Conservation (phyloP, 495 filamentous ascomycete genomes). For the Lasiosphaeriaceae sp. region DNA sequence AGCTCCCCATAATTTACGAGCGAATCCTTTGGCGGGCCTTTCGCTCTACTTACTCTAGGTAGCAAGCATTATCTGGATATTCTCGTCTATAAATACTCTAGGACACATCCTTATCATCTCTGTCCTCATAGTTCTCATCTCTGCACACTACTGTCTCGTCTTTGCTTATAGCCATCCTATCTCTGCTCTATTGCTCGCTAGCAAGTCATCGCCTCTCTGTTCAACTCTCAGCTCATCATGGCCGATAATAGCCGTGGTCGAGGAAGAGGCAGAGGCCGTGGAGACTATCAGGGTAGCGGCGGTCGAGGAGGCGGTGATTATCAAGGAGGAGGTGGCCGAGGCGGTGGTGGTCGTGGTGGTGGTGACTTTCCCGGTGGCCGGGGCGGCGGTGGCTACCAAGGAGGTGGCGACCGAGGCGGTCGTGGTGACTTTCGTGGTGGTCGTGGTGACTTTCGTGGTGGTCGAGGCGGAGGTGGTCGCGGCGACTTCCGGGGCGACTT, state of each 20-base stretch:
- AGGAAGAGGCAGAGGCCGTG: constrained; percentile 11
- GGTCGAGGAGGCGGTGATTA: too few relatives aligned
- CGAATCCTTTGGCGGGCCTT: too few relatives aligned
- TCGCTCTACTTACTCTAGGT: too few relatives aligned
- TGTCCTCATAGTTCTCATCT: background rate
- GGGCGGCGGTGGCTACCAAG: too few relatives aligned
- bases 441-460: constrained; percentile 4
- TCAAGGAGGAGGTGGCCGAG: background rate
- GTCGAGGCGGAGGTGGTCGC: constrained; percentile 14
- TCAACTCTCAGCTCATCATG: too few relatives aligned
- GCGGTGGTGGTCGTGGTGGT: background rate
- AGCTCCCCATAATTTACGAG: too few relatives aligned
- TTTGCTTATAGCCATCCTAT: background rate
- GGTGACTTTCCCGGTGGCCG: background rate
- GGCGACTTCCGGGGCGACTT: constrained; percentile 15
- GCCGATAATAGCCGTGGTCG: constrained; percentile 10
- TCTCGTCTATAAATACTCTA: background rate
- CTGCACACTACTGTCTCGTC: background rate
- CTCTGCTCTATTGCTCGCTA: too few relatives aligned
- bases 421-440: background rate
- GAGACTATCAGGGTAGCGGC: constrained; percentile 2
- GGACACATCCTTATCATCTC: background rate
- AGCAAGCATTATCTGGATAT: too few relatives aligned
- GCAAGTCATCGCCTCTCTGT: too few relatives aligned
- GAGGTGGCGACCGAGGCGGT: background rate